Evolutionary conservation across 225 moss, liverwort and hornwort genomes (phyloP), one percentile per base, ranked within the genome.

Genomic region (Bryum argenteum): DNA sequence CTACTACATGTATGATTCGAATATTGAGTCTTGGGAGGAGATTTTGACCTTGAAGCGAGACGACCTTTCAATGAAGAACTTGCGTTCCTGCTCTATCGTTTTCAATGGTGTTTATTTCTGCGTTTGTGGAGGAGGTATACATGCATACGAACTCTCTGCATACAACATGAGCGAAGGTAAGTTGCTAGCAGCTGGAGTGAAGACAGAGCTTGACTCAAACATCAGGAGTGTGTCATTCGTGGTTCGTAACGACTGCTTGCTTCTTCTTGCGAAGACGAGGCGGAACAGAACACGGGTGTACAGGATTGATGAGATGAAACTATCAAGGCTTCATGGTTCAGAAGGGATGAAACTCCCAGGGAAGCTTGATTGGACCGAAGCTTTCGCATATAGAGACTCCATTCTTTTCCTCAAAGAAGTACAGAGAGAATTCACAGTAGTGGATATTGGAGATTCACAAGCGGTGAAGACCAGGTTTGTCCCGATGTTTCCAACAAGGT

Each of bases 1-100:
- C 23, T 33, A 68, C 48, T 68, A 16, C 48, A 43, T 77, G 58
- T 81, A 77, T 41, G 68, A 77, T 12, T 72, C 68, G 6, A 18
- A 18, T 8, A 67, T 68, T 9, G 21, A 21, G 8, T 48, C 48
- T 12, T 81, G 80, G 76, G 72, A 57, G 52, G 28, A 33, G 57
- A 51, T 72, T 7, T 37, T 75, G 18, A 5, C 15, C 45, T 48
- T 75, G 61, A 53, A 38, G 8, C 61, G 54, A 75, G 47, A 61
- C 70, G 33, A 33, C 33, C 58, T 21, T 58, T 0, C 0, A 6
- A 33, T 3, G 33, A 9, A 33, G 3, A 33, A 33, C 33, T 60
- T 69, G 12, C 74, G 79, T 43, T 58, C 22, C 22, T 59, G 74
- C 65, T 52, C 74, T 38, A 33, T 13, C 22, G 9, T 67, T 16